Percentiles rank a stretch among this genome's conserved stretches.
Conservation (phyloP, 768 basidiomycete genomes). For the Mycena crocata region DNA sequence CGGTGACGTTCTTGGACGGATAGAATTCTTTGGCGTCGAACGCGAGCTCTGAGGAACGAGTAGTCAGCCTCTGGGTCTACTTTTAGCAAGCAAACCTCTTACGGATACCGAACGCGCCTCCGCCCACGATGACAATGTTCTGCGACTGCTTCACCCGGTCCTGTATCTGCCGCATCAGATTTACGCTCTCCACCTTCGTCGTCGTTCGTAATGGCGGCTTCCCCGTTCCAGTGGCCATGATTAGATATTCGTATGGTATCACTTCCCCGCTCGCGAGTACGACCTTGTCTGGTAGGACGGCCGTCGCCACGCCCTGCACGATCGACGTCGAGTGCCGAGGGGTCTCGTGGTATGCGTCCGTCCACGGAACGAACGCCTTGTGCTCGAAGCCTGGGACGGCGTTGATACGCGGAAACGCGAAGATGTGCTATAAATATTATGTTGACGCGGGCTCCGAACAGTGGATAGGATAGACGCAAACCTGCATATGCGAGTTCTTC, state of each 20-base stretch:
- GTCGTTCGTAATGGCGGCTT: slow-evolving; percentile 26
- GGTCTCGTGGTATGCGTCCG: slow-evolving; percentile 32
- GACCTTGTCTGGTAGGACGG: slow-evolving; percentile 33
- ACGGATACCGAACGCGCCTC: slow-evolving; percentile 71
- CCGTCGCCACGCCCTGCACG: slow-evolving; percentile 32
- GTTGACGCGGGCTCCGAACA: not conserved
- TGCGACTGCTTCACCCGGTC: slow-evolving; percentile 45
- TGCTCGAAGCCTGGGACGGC: slow-evolving; percentile 41
- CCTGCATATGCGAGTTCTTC: slow-evolving; percentile 46
- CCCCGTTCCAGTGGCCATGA: slow-evolving; percentile 49
- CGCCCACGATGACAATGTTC: slow-evolving; percentile 65
- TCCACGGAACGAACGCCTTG: slow-evolving; percentile 50
- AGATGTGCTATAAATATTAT: slow-evolving; percentile 35
- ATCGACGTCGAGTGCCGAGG: slow-evolving; percentile 37
- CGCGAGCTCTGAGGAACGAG: slow-evolving; percentile 52
- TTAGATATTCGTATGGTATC: slow-evolving; percentile 47
- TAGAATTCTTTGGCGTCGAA: slow-evolving; percentile 57
- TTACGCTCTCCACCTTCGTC: slow-evolving; percentile 42
- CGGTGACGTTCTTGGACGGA: slow-evolving; percentile 54
- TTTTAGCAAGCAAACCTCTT: slow-evolving; percentile 36
- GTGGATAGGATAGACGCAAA: not conserved
- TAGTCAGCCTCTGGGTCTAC: not conserved
- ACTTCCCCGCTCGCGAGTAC: slow-evolving; percentile 35
- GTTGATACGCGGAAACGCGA: slow-evolving; percentile 48
- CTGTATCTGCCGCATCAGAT: slow-evolving; percentile 40